Evolutionary conservation across 345 rosid species (phyloP), one percentile per base, ranked within the genome.

Genomic region (Eucalyptus erythrocorys): DNA sequence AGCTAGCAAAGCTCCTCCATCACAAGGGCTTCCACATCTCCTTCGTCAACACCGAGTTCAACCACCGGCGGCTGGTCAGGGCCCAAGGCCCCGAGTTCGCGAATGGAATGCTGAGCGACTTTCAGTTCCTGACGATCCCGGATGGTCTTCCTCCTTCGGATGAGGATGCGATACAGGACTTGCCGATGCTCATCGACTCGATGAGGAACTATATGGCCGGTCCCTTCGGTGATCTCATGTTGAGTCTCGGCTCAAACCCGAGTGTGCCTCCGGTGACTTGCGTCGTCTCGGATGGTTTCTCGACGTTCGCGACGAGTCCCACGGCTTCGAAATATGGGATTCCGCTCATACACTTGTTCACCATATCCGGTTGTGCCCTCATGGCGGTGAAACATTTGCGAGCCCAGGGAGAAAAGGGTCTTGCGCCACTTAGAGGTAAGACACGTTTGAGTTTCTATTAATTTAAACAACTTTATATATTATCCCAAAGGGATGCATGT

Each of bases 1-100:
- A 86, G 48, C 85, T 91, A 34, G 91, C 92, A 32, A 89, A 89
- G 85, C 89, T 91, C 43, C 91, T 91, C 85, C 87, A 86, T 51
- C 85, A 48, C 34, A 87, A 32, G 32, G 91, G 91, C 85, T 89
- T 91, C 71, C 82, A 86, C 90, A 48, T 91, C 26, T 87, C 92
- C 59, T 91, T 91, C 61, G 89, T 89, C 21, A 84, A 89, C 88
- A 87, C 92, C 10, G 88, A 89, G 14, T 91, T 87, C 68, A 91
- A 91, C 57, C 89, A 89, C 85, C 51, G 26, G 27, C 90, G 92
- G n/a, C 43, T 90, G 13, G 55, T 26, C 50, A 85, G 86, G 32
- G 51, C 89, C 15, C 37, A 71, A 32, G 88, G 89, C 24, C 61
- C 57, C 45, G 32, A 50, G 59, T 87, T 86, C 30, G 8, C 80